Evolutionary conservation across 2,329 filamentous ascomycete species (phyloP), one percentile per base, ranked within the genome.

Genomic region (Raffaelea arxii): DNA sequence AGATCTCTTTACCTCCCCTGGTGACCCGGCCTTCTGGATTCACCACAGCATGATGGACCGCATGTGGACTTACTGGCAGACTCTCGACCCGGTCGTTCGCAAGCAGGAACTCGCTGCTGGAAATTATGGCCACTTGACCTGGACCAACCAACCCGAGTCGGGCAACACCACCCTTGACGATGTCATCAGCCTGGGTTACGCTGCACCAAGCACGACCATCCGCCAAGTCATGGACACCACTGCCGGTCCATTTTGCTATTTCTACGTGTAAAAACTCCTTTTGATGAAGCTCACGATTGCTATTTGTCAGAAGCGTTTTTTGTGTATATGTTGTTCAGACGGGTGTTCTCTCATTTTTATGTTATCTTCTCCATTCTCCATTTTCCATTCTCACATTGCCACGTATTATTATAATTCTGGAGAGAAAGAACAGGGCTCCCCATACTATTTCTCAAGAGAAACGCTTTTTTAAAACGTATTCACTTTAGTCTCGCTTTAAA

Each of bases 21-120:
- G 39, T 7, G 58, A 61, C 42, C 58, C 58, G 32, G 55, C 55
- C 21, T 61, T 61, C 24, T 61, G 49, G 48, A 46, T 57, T 25
- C 59, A 61, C 43, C 59, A 61, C 41, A 52, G 48, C 49, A 59
- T 58, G 55, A 59, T 61, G 32, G 59, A 61, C 47, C 56, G 59
- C 2, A 52, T 51, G 19, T 61, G 59, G 59, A 49, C 46, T 24
- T 58, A 59, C 50, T 61, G 59, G 59, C 61, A 62, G 56, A 56
- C 51, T 32, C 58, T 60, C 52, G 54, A 61, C 44, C 44, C 56
- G 7, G 51, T n/a, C n/a, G n/a, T n/a, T n/a, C n/a, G n/a, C 19
- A 51, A 53, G 22, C 44, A 55, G 36, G 53, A 58, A 12, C 55
- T 63, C 43, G 49, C 55, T 1, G 59, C 60, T 12, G 54, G 54